Conservation (phyloP, 129 eudicot species). For the Oenanthe sinensis region DNA sequence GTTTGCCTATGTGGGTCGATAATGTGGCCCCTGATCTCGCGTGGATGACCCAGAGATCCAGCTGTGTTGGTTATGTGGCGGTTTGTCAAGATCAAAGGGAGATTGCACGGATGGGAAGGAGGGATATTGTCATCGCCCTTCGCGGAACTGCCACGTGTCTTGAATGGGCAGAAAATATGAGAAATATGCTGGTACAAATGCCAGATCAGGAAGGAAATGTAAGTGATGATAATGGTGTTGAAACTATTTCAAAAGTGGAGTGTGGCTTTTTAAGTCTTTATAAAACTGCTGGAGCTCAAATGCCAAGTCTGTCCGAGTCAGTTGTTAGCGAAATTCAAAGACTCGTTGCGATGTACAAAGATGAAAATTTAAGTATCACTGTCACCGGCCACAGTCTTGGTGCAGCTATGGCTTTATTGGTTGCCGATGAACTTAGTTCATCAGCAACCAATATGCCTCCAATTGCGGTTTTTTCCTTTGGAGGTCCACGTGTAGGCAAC, state of each 20-base stretch:
- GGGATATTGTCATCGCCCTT: conserved; percentile 26
- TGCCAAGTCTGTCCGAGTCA: conserved; percentile 3
- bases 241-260: conserved; percentile 12
- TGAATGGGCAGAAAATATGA: conserved; percentile 32
- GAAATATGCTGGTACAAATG: conserved; percentile 18
- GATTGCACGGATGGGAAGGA: conserved; percentile 26
- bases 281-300: conserved; percentile 10
- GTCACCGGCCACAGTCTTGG: conserved; percentile 16
- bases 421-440: conserved; percentile 10
- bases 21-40: conserved; percentile 14
- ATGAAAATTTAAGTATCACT: conserved; percentile 10
- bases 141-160: conserved; percentile 34
- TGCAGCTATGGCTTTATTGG: conserved; percentile 9
- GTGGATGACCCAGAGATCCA: conserved; percentile 21
- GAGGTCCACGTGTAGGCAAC: conserved; percentile 18
- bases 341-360: conserved; percentile 1
- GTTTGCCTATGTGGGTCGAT: conserved; percentile 21
- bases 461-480: conserved; percentile 15
- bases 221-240: not conserved
- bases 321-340: not conserved
- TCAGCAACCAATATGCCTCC: not conserved
- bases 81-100: conserved; percentile 19
- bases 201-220: not conserved
- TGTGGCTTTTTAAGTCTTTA: conserved; percentile 15
- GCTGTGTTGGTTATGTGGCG: conserved; percentile 34